These are phyloP conservation scores for Carex pumila DNA, from an alignment of 176 grass and related monocot species.

Conservation along the genomic window DNA sequence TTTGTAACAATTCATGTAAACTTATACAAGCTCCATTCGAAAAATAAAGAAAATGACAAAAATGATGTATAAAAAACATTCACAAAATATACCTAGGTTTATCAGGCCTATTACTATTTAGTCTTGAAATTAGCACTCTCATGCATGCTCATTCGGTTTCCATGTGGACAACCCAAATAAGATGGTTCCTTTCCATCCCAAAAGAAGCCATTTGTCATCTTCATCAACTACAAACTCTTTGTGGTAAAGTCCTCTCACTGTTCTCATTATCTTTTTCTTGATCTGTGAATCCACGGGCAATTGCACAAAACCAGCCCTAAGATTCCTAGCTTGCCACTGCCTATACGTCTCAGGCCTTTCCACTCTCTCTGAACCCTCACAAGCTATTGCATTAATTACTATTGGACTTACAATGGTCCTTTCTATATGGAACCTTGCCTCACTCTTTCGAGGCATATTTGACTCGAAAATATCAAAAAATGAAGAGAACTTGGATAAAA, in stretches of 20 bases:
- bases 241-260: slow-evolving; percentile 24
- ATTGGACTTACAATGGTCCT: slow-evolving; percentile 1
- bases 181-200: slow-evolving; percentile 45
- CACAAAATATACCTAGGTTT: neutral
- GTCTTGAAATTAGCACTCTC: neutral
- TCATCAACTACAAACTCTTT: slow-evolving; percentile 23
- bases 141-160: neutral
- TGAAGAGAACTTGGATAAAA: slow-evolving; percentile 37
- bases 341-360: slow-evolving; percentile 45
- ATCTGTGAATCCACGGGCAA: slow-evolving; percentile 33
- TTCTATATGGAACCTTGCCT: slow-evolving; percentile 37
- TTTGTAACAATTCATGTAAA: neutral
- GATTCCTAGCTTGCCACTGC: slow-evolving; percentile 34
- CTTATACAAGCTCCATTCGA: neutral
- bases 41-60: neutral
- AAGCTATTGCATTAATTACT: slow-evolving; percentile 39
- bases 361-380: slow-evolving; percentile 43
- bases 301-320: slow-evolving; percentile 41
- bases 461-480: slow-evolving; percentile 59
- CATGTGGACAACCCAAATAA: slow-evolving; percentile 33
- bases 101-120: neutral
- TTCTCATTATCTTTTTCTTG: slow-evolving; percentile 20
- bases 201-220: slow-evolving; percentile 29
- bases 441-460: slow-evolving; percentile 30
- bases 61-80: neutral